Base-by-base conservation (phyloP, 768 basidiomycete species). In the Termitomyces sp. region DNA sequence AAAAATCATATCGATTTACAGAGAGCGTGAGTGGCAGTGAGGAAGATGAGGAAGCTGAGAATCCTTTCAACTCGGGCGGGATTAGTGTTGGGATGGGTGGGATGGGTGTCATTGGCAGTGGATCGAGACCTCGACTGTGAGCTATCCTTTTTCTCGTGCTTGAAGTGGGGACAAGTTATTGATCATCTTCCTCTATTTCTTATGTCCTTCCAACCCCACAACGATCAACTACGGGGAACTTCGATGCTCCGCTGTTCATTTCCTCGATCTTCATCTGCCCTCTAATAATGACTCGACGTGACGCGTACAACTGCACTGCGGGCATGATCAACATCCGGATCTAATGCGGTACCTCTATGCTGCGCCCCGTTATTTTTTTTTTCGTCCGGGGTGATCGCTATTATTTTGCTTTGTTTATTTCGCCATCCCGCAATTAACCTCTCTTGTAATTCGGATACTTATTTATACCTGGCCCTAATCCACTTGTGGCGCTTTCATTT, bases 81-180 rank as follows among this genome's bases (percentile, higher is more conserved):
- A 77, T 79, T 58, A 76, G 72, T 57, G 76, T 81, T 16, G 79
- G 79, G 12, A 69, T 78, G 64, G 75, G 68, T 53, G 79, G 77
- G 3, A 63, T 80, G 48, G 77, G 76, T 25, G 74, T 76, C 2
- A 60, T 63, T 19, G 70, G 70, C 30, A 64, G 63, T 46, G 69
- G 66, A 43, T 62, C 70, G 28, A 70, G 68, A 57, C 60, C 61
- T 32, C 69, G 76, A 69, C 67, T 73, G 79, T 79, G 65, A 74
- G 73, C 73, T 16, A 30, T 30, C 53, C 42, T 53, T 53, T 53
- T 48, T 47, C 16, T 42, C 52, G 53, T 55, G 39, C 23, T 50
- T 56, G 35, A 19, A 35, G 19, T 11, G 34, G 19, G 53, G 27
- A 58, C 37, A 21, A 25, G 50, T 63, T 61, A 34, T 57, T 65